A percentile compares a stretch with the other conserved stretches of the same genome.
These are phyloP conservation scores for Trebouxia sp. DNA, from an alignment of 139 green algal species.

Conservation along the genomic window DNA sequence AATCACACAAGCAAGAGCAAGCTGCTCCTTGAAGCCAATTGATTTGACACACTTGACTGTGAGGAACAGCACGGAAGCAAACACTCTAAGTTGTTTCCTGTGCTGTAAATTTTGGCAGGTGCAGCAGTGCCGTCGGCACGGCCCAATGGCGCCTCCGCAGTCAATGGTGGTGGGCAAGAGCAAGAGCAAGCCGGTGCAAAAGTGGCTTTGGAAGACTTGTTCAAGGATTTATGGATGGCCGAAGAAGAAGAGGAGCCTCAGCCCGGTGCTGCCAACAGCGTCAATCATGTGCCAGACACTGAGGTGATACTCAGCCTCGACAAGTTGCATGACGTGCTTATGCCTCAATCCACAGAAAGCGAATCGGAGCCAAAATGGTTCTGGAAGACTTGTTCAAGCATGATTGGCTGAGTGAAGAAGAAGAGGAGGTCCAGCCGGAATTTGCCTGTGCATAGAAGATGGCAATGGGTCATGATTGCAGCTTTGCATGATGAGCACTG, in stretches of 20 bases:
- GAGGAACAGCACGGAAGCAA: no score
- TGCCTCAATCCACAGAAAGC: no score
- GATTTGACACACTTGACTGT: no score
- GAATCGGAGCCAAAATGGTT: slow-evolving; percentile 5
- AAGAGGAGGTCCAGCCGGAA: slow-evolving; percentile 11
- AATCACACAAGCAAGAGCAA: no score
- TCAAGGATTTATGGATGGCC: slow-evolving; percentile 63
- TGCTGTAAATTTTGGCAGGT: no score
- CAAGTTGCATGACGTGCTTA: no score
- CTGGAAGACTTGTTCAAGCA: slow-evolving; percentile 48
- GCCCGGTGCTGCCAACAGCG: background rate
- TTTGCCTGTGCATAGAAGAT: no score
- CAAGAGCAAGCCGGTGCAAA: slow-evolving; percentile 23
- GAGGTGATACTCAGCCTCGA: slow-evolving; percentile 11
- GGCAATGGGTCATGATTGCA: no score
- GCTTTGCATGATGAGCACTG: no score
- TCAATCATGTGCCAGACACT: slow-evolving; percentile 8
- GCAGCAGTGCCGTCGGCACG: background rate
- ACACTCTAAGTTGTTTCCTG: no score
- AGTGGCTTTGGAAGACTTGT: slow-evolving; percentile 39
- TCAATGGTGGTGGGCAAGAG: background rate
- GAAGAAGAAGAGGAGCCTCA: slow-evolving; percentile 36
- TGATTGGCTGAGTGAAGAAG: slow-evolving; percentile 60
- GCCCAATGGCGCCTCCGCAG: slow-evolving; percentile 28
- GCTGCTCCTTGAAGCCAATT: no score